phyloP scores from a whole-genome alignment of 345 rosid genomes.

The Microthlaspi erraticum region DNA sequence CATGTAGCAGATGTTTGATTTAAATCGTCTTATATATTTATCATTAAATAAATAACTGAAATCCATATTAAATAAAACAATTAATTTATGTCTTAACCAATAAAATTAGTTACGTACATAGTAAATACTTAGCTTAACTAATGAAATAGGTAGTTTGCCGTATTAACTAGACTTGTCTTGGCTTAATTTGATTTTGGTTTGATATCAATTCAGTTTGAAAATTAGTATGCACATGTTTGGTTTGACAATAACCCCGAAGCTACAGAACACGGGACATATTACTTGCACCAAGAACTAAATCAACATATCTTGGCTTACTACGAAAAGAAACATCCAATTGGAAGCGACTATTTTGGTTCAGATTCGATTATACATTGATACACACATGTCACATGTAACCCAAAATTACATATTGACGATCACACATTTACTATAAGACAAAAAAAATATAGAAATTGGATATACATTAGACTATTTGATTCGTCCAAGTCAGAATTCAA shows the following conservation, averaged over 20 bases:
- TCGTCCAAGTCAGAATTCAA: constrained; percentile 33
- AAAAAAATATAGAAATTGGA: constrained; percentile 16
- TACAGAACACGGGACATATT: constrained; percentile 12
- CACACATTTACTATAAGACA: constrained; percentile 20
- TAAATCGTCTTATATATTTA: neutral
- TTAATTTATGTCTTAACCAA: neutral
- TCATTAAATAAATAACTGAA: neutral
- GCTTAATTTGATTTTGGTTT: neutral
- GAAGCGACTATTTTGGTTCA: constrained; percentile 22
- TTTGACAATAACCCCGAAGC: constrained; percentile 23
- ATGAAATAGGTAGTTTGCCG: neutral
- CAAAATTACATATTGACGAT: constrained; percentile 14
- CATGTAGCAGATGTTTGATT: constrained; percentile 16
- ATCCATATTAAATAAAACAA: neutral
- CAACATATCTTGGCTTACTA: constrained; percentile 18
- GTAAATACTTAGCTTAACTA: neutral
- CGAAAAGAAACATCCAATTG: constrained; percentile 33
- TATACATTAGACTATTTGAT: constrained; percentile 11
- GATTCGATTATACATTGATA: constrained; percentile 28
- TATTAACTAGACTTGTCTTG: neutral
- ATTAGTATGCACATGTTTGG: constrained; percentile 22
- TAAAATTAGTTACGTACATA: too few species aligned
- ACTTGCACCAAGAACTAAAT: constrained; percentile 9
- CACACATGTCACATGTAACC: constrained; percentile 34
- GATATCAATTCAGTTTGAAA: constrained; percentile 10